Conservation (phyloP, 202 grass and related monocot species). For the Saccharum hybrid region DNA sequence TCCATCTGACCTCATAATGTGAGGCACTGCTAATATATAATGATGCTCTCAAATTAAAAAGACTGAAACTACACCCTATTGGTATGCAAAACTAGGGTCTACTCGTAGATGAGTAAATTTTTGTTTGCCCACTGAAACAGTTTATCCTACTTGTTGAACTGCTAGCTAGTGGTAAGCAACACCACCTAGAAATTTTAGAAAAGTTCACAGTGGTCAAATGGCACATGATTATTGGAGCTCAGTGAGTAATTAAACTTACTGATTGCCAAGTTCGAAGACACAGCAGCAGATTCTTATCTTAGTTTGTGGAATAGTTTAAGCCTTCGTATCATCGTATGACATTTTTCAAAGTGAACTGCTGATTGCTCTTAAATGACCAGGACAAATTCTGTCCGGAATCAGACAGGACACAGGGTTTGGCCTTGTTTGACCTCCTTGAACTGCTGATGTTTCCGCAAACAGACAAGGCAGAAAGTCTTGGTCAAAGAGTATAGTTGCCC, state of each 20-base stretch:
- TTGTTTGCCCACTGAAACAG: neutral
- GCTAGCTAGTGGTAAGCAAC: constrained; percentile 23
- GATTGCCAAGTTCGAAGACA: constrained; percentile 37
- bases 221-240: neutral
- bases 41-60: neutral
- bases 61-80: neutral
- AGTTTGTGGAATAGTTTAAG: neutral
- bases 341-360: no score
- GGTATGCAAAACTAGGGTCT: neutral
- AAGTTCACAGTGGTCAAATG: constrained; percentile 28
- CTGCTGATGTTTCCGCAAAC: no score
- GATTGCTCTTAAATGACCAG: no score
- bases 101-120: neutral
- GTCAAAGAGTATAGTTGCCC: no score
- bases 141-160: constrained; percentile 13
- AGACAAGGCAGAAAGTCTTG: no score
- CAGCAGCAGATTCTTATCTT: constrained; percentile 6
- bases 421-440: no score
- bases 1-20: neutral
- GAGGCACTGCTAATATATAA: neutral
- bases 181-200: constrained; percentile 18
- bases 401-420: no score
- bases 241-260: neutral
- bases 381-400: no score
- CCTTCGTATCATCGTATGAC: no score